A percentile compares a stretch with the other conserved stretches of the same genome.
Conservation (phyloP, 352 stramenopile species). For the Pythium guiyangense region DNA sequence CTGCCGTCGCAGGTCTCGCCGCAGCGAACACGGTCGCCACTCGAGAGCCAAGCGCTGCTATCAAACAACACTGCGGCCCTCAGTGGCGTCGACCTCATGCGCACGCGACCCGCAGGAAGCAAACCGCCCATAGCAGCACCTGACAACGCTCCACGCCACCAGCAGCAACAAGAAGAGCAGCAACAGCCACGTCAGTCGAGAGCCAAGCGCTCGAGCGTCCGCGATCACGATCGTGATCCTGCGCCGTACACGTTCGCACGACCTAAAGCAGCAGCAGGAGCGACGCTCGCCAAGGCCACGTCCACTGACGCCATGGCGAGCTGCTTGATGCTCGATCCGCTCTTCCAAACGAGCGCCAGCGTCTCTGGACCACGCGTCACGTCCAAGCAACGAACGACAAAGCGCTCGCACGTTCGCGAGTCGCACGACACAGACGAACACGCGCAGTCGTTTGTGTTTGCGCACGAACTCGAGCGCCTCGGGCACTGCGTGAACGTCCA, state of each 20-base stretch:
- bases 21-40: not conserved
- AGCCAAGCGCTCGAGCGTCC: not conserved
- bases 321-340: conserved; percentile 59
- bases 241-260: conserved; percentile 45
- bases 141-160: too few species aligned
- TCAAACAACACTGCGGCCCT: not conserved
- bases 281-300: not conserved
- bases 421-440: conserved; percentile 4
- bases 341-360: conserved; percentile 44
- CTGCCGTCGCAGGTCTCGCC: conserved; percentile 2
- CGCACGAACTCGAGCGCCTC: conserved; percentile 36
- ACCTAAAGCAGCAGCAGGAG: conserved; percentile 27
- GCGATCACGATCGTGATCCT: too few species aligned
- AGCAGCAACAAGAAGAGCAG: too few species aligned
- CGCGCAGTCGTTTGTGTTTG: conserved; percentile 23
- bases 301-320: conserved; percentile 5
- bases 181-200: too few species aligned
- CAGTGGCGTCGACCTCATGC: conserved; percentile 26
- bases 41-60: not conserved
- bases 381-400: too few species aligned
- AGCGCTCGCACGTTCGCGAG: not conserved
- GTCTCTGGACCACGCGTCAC: too few species aligned
- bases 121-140: not conserved
- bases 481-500: conserved; percentile 50
- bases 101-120: conserved; percentile 26